Evolutionary conservation across 2,329 filamentous ascomycete genomes (phyloP), one percentile per base, ranked within the genome.

Genomic region (Stagonosporopsis cucurbitacearum): DNA sequence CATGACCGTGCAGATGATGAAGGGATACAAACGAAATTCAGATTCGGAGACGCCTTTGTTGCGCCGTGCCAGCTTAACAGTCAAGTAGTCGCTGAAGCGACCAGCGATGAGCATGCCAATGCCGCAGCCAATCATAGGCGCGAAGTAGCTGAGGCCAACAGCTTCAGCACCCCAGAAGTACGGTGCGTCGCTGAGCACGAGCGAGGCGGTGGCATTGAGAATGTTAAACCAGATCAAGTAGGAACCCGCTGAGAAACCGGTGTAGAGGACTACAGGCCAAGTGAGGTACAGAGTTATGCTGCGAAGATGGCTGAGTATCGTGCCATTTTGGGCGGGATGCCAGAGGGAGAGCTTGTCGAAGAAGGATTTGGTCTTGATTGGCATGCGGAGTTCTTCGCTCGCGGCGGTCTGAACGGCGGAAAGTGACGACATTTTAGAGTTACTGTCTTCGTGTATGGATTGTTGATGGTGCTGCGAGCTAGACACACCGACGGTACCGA

Each of bases 11-110:
- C 75, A 77, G 1, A 71, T 65, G 1, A 65, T 47, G 56, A 79
- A 77, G 1, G 77, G 68, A 73, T 77, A 79, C 0, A 79, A 61
- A 0, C 75, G 65, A 42, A 77, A 69, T 48, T 79, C 78, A 0
- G 77, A 65, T 57, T 79, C 77, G 28, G 74, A 64, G 12, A 79
- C 67, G 20, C 77, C 77, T 9, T 58, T 56, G 54, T 78, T 78
- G 2, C 69, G 64, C 1, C 77, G 69, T 6, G 77, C 77, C 4
- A 68, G 59, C 42, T 62, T 62, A 25, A 69, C 57, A 17, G 63
- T 68, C 3, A 75, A 45, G 60, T 62, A 67, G 39, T 69, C 65
- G 28, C 65, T 67, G 33, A 67, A 52, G 5, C 57, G 59, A 15
- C 67, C 65, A 1, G 65, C 63, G 11, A 64, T 57, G 0, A 68